Base-by-base conservation (phyloP, 78 protist species). In the Dictyostelium firmibasis region DNA sequence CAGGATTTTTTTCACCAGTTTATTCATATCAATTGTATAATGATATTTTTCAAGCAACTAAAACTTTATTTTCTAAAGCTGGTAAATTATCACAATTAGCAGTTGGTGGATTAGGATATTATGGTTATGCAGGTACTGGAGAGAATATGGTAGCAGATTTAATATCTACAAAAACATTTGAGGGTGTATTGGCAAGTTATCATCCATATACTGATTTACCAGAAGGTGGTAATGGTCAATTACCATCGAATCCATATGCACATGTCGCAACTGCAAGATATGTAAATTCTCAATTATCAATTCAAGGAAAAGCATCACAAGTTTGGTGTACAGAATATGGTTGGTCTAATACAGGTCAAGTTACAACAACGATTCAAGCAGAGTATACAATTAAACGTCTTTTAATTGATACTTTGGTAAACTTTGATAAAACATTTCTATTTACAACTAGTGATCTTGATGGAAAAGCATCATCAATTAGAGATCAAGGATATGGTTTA, bases 161-260 rank as follows among this genome's bases (percentile, higher is more conserved):
- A n/a, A 13, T 44, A 4, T 5, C 69, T 14, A 13, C 14, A 2
- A 44, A 44, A 9, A 79, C 82, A 18, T 79, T 47, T 47, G 14
- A 41, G 50, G 29, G 53, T 23, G n/a, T 20, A 5, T 5, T 79
- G 16, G 35, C 27, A 20, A 27, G 69, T 25, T 79, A 79, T 44
- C 85, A 79, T 27, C 85, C 85, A 41, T 79, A 79, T 23, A 79
- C 85, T 29, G 67, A 79, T 41, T 47, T 29, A 29, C 85, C 85
- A 27, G 85, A 79, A 50, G 85, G 85, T 47, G 85, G 67, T 20
- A 7, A 25, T n/a, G 67, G 70, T 6, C 62, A 79, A 10, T 27
- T 62, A 3, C 72, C 72, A n/a, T 1, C 72, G 14, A n/a, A 20
- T 36, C 13, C 4, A 23, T 79, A 47, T 47, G 85, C 44, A 11